Percentiles rank a stretch among this genome's conserved stretches.
These are phyloP conservation scores for Kodamaea sagamina DNA, from an alignment of 805 yeast genomes.

Conservation along the genomic window DNA sequence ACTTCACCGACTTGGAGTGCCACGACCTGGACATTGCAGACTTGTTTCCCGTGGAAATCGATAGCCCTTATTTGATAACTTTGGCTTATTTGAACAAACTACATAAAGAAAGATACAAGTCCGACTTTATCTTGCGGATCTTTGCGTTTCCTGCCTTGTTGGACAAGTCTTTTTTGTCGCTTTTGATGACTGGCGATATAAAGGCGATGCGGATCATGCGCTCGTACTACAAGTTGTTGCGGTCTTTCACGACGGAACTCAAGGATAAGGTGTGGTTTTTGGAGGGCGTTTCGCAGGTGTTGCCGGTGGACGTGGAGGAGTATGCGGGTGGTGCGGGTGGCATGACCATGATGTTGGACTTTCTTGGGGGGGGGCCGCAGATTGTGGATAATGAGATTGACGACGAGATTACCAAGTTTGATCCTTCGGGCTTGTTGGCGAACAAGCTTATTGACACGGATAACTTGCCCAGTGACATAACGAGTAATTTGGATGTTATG, in stretches of 20 bases:
- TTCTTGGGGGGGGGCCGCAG: slow-evolving; percentile 67
- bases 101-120: slow-evolving; percentile 76
- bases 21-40: slow-evolving; percentile 85
- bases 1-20: slow-evolving; percentile 65
- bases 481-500: slow-evolving; percentile 52
- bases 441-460: slow-evolving; percentile 54
- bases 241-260: slow-evolving; percentile 83
- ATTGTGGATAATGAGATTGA: slow-evolving; percentile 43
- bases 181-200: slow-evolving; percentile 81
- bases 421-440: slow-evolving; percentile 45
- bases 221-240: slow-evolving; percentile 76
- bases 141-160: slow-evolving; percentile 92
- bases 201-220: slow-evolving; percentile 91
- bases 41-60: slow-evolving; percentile 78
- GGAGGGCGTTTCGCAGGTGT: slow-evolving; percentile 84
- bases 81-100: slow-evolving; percentile 82
- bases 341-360: slow-evolving; percentile 89
- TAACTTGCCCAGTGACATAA: slow-evolving; percentile 57
- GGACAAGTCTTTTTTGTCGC: slow-evolving; percentile 74
- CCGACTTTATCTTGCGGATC: slow-evolving; percentile 82
- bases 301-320: slow-evolving; percentile 90
- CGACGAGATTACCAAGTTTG: slow-evolving; percentile 42
- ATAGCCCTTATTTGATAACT: slow-evolving; percentile 86
- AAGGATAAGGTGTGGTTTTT: slow-evolving; percentile 91
- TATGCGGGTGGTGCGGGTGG: slow-evolving; percentile 87